Evolutionary conservation across 1,284 basidiomycete species (phyloP).

Genomic region (Hypsizygus ulmarius): DNA sequence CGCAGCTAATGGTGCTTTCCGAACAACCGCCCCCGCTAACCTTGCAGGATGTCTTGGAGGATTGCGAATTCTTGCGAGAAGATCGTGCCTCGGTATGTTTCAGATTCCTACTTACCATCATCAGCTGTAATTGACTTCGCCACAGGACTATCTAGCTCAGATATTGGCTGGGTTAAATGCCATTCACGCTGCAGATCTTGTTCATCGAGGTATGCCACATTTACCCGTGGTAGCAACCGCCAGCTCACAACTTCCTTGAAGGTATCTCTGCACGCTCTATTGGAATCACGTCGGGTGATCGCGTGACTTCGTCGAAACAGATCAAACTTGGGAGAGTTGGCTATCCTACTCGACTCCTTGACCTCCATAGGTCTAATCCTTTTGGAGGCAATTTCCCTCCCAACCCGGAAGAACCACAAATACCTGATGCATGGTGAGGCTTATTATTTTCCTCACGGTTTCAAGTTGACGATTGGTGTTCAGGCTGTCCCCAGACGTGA

Average conservation of each 20-base stretch:
- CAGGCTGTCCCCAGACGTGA: constrained; percentile 66
- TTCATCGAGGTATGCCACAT: constrained; percentile 52
- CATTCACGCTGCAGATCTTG: constrained; percentile 57
- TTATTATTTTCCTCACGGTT: background rate
- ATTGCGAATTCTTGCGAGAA: constrained; percentile 63
- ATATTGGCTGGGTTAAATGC: constrained; percentile 64
- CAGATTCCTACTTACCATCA: background rate
- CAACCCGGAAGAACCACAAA: constrained; percentile 38
- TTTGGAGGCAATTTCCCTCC: constrained; percentile 46
- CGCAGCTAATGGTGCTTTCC: constrained; percentile 58
- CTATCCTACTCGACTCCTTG: constrained; percentile 62
- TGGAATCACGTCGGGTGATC: constrained; percentile 52
- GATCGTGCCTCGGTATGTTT: constrained; percentile 59
- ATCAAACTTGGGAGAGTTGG: constrained; percentile 65
- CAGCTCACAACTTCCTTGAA: background rate
- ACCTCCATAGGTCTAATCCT: constrained; percentile 72
- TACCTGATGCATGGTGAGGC: constrained; percentile 61
- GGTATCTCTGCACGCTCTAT: constrained; percentile 58
- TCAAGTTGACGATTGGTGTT: background rate
- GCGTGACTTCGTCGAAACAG: constrained; percentile 49
- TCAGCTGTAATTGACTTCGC: background rate
- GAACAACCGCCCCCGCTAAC: constrained; percentile 66
- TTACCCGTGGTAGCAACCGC: background rate
- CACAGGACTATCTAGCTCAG: constrained; percentile 67
- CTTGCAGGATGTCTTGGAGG: constrained; percentile 65